Evolutionary conservation across 345 rosid species (phyloP).

Genomic region (Erysimum cheiranthoides): DNA sequence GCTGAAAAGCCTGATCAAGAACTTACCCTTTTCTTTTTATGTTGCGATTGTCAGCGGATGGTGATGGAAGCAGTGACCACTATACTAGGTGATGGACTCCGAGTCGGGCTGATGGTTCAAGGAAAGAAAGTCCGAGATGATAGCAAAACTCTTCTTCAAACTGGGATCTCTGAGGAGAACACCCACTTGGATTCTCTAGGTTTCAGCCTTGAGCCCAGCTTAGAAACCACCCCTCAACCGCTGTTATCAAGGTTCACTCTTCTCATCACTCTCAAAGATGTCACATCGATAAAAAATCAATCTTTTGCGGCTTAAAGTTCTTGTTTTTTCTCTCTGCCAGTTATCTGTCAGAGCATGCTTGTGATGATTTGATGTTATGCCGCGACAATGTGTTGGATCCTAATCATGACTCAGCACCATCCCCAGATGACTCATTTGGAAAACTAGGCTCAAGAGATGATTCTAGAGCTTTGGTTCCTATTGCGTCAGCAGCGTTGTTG

Average conservation of each 20-base stretch:
- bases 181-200: slow-evolving; percentile 70
- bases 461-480: slow-evolving; percentile 69
- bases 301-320: slow-evolving; percentile 11
- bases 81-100: slow-evolving; percentile 76
- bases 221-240: slow-evolving; percentile 52
- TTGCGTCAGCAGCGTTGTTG: slow-evolving; percentile 57
- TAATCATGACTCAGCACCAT: slow-evolving; percentile 73
- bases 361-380: slow-evolving; percentile 32
- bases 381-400: slow-evolving; percentile 57
- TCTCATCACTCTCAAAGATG: slow-evolving; percentile 20
- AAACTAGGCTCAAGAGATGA: slow-evolving; percentile 36
- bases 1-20: slow-evolving; percentile 1
- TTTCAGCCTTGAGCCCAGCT: slow-evolving; percentile 84
- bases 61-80: slow-evolving; percentile 92
- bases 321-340: slow-evolving; percentile 28
- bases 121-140: slow-evolving; percentile 94
- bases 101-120: slow-evolving; percentile 75
- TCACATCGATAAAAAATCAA: background rate
- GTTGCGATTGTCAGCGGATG: slow-evolving; percentile 57
- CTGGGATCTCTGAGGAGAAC: slow-evolving; percentile 72
- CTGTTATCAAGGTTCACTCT: slow-evolving; percentile 63
- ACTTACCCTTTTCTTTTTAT: slow-evolving; percentile 9
- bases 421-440: slow-evolving; percentile 40
- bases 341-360: slow-evolving; percentile 19
- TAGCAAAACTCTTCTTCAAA: slow-evolving; percentile 77